Base-by-base conservation (phyloP, 2,329 filamentous ascomycete species). In the Fusarium sp. region DNA sequence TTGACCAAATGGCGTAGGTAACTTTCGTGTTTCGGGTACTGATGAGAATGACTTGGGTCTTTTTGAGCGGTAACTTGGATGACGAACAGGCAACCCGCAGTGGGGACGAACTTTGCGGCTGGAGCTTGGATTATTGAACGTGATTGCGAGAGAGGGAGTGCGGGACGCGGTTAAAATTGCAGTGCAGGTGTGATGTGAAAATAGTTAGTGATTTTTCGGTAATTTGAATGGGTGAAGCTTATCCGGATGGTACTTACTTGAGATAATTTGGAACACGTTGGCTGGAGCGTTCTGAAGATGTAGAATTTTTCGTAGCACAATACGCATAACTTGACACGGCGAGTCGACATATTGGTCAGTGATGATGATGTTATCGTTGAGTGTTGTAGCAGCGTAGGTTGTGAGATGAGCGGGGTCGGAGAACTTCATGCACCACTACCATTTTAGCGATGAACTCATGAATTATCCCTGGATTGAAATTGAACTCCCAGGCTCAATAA, bases 401-500 rank as follows among this genome's bases (percentile, higher is more conserved):
- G 18, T 6, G 3, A 18, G 0, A 5, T 3, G 11, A 7, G 2
- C 0, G 6, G 11, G 7, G 2, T 33, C 1, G 5, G 23, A 23
- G 23, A 23, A 7, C 3, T 2, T 3, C 0, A 33, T 18, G 7
- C 11, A 2, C 23, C 2, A 17, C 2, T 2, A 23, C 0, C 5
- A 35, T 4, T 2, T n/a, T 3, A 2, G 2, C 4, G 1, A 11
- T 3, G 13, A 0, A 14, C 2, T 6, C 8, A 5, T 1, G 7
- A 18, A 18, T 10, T 10, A 3, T 12, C 0, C 13, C 6, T 4
- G 4, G 18, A 50, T 8, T 14, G 2, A 1, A 6, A 26, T 15
- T 0, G 14, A 26, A 3, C 2, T 5, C 2, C 4, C 7, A 4
- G 1, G 5, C 2, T 13, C 0, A 49, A 0, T 0, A 49, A 7